These are phyloP conservation scores for Suillus occidentalis DNA, from an alignment of 768 basidiomycete species.

Conservation along the genomic window DNA sequence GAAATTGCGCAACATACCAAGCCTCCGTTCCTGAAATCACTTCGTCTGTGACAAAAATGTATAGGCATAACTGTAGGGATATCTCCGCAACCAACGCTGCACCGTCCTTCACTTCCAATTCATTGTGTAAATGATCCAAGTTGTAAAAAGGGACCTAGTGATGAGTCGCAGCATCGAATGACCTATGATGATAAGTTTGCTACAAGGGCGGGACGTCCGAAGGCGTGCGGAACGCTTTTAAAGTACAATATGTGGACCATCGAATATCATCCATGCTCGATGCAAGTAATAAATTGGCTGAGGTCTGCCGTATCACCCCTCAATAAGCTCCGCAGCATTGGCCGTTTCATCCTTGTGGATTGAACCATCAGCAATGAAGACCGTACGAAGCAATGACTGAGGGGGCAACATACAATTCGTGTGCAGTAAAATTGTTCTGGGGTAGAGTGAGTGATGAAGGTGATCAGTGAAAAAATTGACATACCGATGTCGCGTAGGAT, in stretches of 20 bases:
- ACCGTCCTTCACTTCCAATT: no score
- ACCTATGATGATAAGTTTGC: not conserved
- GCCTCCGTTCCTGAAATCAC: no score
- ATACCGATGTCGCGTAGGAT: slow-evolving; percentile 95
- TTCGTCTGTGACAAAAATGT: no score
- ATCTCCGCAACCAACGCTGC: no score
- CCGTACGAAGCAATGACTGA: not conserved
- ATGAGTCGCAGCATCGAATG: slow-evolving; percentile 54
- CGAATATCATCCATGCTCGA: slow-evolving; percentile 9
- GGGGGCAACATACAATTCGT: slow-evolving; percentile 65
- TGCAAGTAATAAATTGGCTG: not conserved
- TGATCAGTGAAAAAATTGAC: slow-evolving; percentile 24
- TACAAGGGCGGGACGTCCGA: not conserved
- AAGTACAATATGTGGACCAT: slow-evolving; percentile 19
- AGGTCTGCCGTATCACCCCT: slow-evolving; percentile 23
- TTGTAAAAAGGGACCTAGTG: slow-evolving; percentile 32
- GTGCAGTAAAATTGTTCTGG: slow-evolving; percentile 96
- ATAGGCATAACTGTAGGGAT: no score
- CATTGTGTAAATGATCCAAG: no score
- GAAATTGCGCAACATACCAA: no score
- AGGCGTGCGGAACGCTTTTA: not conserved
- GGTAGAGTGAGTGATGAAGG: slow-evolving; percentile 14
- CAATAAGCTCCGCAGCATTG: slow-evolving; percentile 96
- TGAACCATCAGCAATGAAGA: slow-evolving; percentile 21
- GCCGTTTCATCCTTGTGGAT: slow-evolving; percentile 87